Evolutionary conservation across 352 stramenopile genomes (phyloP).

Genomic region (Peronospora destructor): DNA sequence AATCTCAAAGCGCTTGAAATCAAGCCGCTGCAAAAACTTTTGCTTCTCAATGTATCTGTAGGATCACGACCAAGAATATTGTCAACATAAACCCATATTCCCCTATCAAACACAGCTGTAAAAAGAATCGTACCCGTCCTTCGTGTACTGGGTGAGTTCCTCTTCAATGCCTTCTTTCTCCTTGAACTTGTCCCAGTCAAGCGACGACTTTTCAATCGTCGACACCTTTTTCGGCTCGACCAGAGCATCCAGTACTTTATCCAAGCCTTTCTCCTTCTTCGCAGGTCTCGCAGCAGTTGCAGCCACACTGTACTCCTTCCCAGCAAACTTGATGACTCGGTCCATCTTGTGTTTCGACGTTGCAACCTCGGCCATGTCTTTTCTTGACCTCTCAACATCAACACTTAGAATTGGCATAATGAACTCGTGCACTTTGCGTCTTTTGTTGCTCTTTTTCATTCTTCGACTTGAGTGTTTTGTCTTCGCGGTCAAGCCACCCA

Average conservation of each 20-base stretch:
- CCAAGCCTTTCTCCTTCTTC: conserved; percentile 40
- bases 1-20: conserved; percentile 85
- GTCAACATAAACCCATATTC: background rate
- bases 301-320: conserved; percentile 60
- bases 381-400: conserved; percentile 46
- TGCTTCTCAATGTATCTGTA: conserved; percentile 91
- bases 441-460: conserved; percentile 38
- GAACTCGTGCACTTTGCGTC: conserved; percentile 68
- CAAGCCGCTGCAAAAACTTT: conserved; percentile 90
- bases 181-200: conserved; percentile 96
- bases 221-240: conserved; percentile 88
- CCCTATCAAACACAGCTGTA: background rate
- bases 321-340: conserved; percentile 79
- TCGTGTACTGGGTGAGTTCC: conserved; percentile 89
- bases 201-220: conserved; percentile 91
- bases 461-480: conserved; percentile 24
- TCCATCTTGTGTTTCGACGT: conserved; percentile 34
- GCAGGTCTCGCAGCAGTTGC: conserved; percentile 4
- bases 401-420: conserved; percentile 62
- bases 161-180: conserved; percentile 87
- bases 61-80: background rate
- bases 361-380: conserved; percentile 29
- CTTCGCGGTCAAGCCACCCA: conserved; percentile 43
- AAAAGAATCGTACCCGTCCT: conserved; percentile 66
- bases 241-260: conserved; percentile 83